Conservation (phyloP, 495 filamentous ascomycete species). For the Barbatosphaeria neglecta region DNA sequence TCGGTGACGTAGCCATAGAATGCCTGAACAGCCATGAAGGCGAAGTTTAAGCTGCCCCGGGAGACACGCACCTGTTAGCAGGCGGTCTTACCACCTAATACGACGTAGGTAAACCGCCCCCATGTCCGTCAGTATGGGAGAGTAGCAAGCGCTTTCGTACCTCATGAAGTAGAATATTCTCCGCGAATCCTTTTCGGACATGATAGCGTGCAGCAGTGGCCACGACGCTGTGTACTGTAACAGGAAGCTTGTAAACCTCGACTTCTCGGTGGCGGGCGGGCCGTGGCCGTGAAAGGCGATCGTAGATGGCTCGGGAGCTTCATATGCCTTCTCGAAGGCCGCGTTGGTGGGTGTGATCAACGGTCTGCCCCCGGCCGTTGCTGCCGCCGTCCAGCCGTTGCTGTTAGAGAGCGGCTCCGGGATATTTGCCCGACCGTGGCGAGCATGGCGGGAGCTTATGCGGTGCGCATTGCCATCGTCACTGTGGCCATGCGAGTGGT, state of each 20-base stretch:
- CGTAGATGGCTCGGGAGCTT: slow-evolving; percentile 6
- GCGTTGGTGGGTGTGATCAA: slow-evolving; percentile 15
- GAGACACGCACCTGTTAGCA: slow-evolving; percentile 9
- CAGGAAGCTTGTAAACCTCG: slow-evolving; percentile 53
- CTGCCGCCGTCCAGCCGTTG: slow-evolving; percentile 17
- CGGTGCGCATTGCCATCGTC: not conserved
- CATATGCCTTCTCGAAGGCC: slow-evolving; percentile 16
- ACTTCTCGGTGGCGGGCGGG: slow-evolving; percentile 31
- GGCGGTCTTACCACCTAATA: not conserved
- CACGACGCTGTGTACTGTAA: slow-evolving; percentile 52
- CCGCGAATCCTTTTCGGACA: slow-evolving; percentile 85
- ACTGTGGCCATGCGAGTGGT: slow-evolving; percentile 6
- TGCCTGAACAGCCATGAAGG: slow-evolving; percentile 90
- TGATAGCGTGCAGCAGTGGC: slow-evolving; percentile 70
- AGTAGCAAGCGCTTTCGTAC: too few species aligned
- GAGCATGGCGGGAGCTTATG: not conserved
- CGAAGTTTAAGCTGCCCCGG: slow-evolving; percentile 66
- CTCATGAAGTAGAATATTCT: slow-evolving; percentile 96
- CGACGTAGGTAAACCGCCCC: too few species aligned
- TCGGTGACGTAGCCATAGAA: slow-evolving; percentile 88
- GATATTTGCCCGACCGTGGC: slow-evolving; percentile 20
- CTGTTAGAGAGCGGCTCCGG: slow-evolving; percentile 16
- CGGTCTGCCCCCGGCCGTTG: slow-evolving; percentile 18
- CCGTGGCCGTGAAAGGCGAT: slow-evolving; percentile 16
- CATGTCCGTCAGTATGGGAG: too few species aligned